Percentiles rank a stretch among this genome's conserved stretches.
These are phyloP conservation scores for Allomyces macrogynus DNA, from an alignment of 192 early-diverging fungal species.

Conservation along the genomic window DNA sequence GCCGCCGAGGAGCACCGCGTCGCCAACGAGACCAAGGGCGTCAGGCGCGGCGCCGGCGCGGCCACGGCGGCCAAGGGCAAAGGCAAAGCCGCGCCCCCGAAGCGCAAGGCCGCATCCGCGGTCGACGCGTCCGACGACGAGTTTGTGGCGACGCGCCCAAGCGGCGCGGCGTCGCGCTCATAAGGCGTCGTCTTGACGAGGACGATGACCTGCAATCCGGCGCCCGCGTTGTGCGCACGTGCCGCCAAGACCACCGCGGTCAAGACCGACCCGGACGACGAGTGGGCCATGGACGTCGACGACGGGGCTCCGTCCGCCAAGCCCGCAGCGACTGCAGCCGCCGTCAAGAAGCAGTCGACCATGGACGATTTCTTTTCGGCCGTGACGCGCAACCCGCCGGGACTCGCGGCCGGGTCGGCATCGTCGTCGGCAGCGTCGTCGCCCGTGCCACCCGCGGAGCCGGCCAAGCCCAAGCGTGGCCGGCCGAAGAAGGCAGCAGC, in stretches of 20 bases:
- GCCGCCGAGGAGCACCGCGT: conserved; percentile 19
- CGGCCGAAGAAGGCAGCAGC: too few relatives aligned
- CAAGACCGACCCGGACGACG: conserved; percentile 7
- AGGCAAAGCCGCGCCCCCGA: conserved; percentile 5
- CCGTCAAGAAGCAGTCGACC: conserved; percentile 10
- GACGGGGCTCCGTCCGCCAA: conserved; percentile 5
- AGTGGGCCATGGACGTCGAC: conserved; percentile 10
- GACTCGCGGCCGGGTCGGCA: too few relatives aligned
- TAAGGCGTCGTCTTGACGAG: not conserved
- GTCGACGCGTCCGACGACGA: conserved; percentile 11
- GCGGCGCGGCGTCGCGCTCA: not conserved
- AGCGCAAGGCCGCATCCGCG: conserved; percentile 10
- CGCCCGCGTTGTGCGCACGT: not conserved
- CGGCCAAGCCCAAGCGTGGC: too few relatives aligned
- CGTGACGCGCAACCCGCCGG: too few relatives aligned
- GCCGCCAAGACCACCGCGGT: not conserved
- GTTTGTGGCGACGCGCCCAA: conserved; percentile 7
- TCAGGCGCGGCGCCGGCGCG: not conserved
- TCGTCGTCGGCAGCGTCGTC: too few relatives aligned
- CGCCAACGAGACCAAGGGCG: conserved; percentile 9
- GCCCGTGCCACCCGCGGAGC: too few relatives aligned
- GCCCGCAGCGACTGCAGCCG: conserved; percentile 8
- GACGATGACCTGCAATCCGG: not conserved
- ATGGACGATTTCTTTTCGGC: too few relatives aligned
- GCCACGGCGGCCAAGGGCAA: conserved; percentile 12